Evolutionary conservation across 345 rosid species (phyloP), one percentile per base, ranked within the genome.

Genomic region (Salix koriyanagi): DNA sequence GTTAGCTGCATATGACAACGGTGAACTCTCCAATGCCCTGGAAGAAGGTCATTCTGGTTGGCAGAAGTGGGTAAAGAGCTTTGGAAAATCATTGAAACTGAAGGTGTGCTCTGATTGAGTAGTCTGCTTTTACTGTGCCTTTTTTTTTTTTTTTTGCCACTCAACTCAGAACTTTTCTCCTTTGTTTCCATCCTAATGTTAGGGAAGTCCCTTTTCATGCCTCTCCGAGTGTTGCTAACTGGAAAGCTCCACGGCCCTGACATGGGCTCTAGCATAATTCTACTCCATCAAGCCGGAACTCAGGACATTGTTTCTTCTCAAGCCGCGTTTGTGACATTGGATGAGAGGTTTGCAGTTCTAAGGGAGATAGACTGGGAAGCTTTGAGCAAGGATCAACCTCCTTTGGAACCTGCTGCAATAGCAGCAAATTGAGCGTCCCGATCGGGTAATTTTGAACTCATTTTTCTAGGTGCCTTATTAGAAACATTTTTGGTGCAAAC

Each of bases 171-270:
- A 3, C 44, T 1, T 7, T 39, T 50, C 9, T 9, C 44, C 44
- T 3, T 3, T 41, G 44, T 41, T 2, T 41, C 32, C 48, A 71
- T 48, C 13, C 50, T 71, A 60, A 48, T 82, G 70, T 83, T 86
- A 94, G 97, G 97, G 32, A 95, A 91, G 77, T 88, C 97, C 26
- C 94, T 95, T 67, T 95, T 91, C 89, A 89, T 91, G 99, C 97
- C 97, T 6, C 88, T 91, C 46, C 85, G 97, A 70, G 85, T 91
- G 70, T 83, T 93, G 89, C 68, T 95, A 80, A 90, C 96, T 0
- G 99, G 99, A 71, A 95, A 92, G 80, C 88, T 95, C 25, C 97
- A 93, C 48, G 99, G 99, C 66, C 99, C 99, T 37, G 97, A 92
- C 72, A 95, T 94, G 89, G 94, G 88, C 34, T 71, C 89, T 0